Conservation (phyloP, 106 monocot species). For the Dendrobium nobile region DNA sequence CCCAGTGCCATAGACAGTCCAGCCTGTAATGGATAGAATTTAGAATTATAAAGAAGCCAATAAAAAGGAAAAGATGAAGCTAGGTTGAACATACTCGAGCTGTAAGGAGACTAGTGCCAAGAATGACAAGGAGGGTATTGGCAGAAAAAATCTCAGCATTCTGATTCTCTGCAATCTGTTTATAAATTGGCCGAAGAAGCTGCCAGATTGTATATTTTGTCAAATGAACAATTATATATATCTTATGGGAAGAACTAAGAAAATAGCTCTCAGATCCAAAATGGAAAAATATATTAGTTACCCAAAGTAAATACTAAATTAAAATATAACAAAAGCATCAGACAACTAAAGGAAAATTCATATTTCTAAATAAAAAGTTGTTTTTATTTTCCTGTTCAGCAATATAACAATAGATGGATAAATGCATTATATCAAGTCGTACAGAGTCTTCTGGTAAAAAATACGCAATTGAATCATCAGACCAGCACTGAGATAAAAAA, state of each 20-base stretch:
- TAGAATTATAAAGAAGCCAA: slow-evolving; percentile 7
- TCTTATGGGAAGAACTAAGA: not conserved
- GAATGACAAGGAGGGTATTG: slow-evolving; percentile 93
- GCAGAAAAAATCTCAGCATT: slow-evolving; percentile 99
- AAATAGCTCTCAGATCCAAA: not conserved
- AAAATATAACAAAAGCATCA: not conserved
- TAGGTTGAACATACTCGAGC: slow-evolving; percentile 61
- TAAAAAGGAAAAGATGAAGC: not conserved
- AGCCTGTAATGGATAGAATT: slow-evolving; percentile 39
- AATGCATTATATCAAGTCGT: not conserved
- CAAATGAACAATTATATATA: not conserved
- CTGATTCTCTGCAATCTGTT: slow-evolving; percentile 96
- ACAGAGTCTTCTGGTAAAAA: not conserved
- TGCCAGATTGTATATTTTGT: slow-evolving; percentile 18
- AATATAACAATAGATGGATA: not conserved
- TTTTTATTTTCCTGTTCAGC: too few species aligned
- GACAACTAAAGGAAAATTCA: not conserved
- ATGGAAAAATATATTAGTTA: not conserved
- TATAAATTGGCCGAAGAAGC: slow-evolving; percentile 96
- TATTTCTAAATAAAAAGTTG: not conserved
- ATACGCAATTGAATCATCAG: not conserved
- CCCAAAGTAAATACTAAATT: not conserved
- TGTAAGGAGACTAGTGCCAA: slow-evolving; percentile 96
- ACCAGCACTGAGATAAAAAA: not conserved
- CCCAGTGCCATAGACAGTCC: slow-evolving; percentile 97